Evolutionary conservation across 2,329 filamentous ascomycete species (phyloP).

Genomic region (Gremmenia infestans): DNA sequence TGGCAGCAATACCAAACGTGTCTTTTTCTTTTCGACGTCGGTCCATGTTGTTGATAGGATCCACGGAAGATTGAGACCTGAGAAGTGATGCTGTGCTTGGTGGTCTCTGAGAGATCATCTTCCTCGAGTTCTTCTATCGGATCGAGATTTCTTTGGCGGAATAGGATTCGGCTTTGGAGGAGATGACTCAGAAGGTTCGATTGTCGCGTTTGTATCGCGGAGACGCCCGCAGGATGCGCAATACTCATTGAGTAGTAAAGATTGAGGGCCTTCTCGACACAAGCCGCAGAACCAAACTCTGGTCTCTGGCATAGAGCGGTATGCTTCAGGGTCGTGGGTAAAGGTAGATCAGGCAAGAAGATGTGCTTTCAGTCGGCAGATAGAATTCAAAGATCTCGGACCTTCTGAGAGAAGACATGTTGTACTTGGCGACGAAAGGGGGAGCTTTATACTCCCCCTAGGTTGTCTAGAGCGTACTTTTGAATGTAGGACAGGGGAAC

Average conservation of each 20-base stretch:
- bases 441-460: not conserved
- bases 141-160: not conserved
- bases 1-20: not conserved
- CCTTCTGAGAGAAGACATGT: not conserved
- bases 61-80: not conserved
- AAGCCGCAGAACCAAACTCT: not conserved
- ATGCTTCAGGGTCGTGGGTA: not conserved
- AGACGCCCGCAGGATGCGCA: not conserved
- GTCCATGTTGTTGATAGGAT: not conserved
- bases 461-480: not conserved
- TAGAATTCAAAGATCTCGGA: not conserved
- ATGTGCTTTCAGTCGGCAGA: not conserved
- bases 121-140: not conserved
- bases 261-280: not conserved
- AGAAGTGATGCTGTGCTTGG: not conserved
- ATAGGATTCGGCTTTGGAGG: not conserved
- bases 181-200: not conserved
- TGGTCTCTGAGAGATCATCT: not conserved
- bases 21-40: not conserved
- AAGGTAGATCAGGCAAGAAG: not conserved
- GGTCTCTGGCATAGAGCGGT: constrained; percentile 1
- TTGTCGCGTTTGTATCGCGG: not conserved
- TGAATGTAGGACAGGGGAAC: not conserved
- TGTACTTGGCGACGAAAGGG: not conserved
- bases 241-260: not conserved